Evolutionary conservation across 2,329 filamentous ascomycete species (phyloP), one percentile per base, ranked within the genome.

Genomic region (Neofusicoccum ribis): DNA sequence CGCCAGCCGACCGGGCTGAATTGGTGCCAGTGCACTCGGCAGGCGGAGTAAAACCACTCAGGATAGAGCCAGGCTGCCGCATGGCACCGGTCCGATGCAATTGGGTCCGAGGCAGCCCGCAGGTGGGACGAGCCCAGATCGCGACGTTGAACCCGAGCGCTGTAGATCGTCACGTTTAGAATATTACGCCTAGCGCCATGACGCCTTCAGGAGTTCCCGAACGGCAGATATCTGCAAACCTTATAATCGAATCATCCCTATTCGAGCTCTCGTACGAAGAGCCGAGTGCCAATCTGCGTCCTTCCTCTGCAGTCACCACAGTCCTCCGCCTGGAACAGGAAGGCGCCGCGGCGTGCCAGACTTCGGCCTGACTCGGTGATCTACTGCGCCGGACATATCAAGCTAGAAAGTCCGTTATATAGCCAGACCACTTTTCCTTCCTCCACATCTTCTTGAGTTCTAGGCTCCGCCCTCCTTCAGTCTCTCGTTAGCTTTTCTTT

Each of bases 181-280:
- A 47, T 7, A 60, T 60, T 60, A 37, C 41, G 41, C 56, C 56
- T 47, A 11, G 43, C 43, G 56, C 56, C 23, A 37, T 36, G 56
- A 47, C 56, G 31, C 27, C 15, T 14, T 60, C 56, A 47, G 41
- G 43, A 47, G 56, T 14, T 15, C n/a, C 56, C 56, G 27, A 47
- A 44, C 43, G 8, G 23, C 23, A 27, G 31, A 41, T 17, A 20
- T 23, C 11, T 60, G 23, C 41, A 46, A 46, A 60, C 56, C 44
- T 60, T 46, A 46, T 47, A 47, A 60, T 34, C 9, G 9, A 20
- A 6, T 47, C 56, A 60, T 60, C 56, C 56, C 56, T 47, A 60
- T 60, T 47, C 56, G 56, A 37, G 41, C 43, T 14, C 17, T 20
- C 15, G 56, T 47, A 46, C 41, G 56, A 47, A 23, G 27, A 23